Percentiles rank a stretch among this genome's conserved stretches.
Conservation (phyloP, 768 basidiomycete species). For the Trametes cubensis region DNA sequence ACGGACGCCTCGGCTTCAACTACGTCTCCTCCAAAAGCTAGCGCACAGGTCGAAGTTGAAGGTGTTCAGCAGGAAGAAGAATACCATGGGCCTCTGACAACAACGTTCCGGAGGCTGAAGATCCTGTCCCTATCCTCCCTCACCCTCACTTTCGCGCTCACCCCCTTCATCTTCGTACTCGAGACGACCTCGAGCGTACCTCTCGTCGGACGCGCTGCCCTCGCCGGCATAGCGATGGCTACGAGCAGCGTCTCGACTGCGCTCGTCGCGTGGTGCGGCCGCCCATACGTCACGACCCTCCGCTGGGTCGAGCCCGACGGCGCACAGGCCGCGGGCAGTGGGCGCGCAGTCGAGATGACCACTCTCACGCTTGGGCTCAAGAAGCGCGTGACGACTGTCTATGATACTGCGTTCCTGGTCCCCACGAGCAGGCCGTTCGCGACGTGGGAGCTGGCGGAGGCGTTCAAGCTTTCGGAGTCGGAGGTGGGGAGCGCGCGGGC, state of each 20-base stretch:
- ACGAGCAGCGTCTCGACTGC: constrained; percentile 77
- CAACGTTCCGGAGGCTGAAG: constrained; percentile 78
- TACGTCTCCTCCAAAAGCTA: neutral
- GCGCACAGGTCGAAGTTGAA: neutral
- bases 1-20: neutral
- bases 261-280: constrained; percentile 71
- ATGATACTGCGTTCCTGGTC: constrained; percentile 72
- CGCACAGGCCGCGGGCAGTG: constrained; percentile 14
- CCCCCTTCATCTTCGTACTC: constrained; percentile 81
- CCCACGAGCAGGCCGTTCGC: constrained; percentile 72
- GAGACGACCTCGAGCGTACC: constrained; percentile 70
- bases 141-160: constrained; percentile 62
- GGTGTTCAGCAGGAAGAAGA: constrained; percentile 30
- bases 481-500: constrained; percentile 41
- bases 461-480: constrained; percentile 47
- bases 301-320: constrained; percentile 50
- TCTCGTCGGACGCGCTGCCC: constrained; percentile 61
- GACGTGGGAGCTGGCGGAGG: constrained; percentile 74
- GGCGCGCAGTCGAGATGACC: constrained; percentile 60
- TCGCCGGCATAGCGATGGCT: constrained; percentile 70
- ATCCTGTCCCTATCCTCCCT: constrained; percentile 83
- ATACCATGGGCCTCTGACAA: constrained; percentile 74
- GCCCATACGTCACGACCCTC: constrained; percentile 72
- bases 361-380: constrained; percentile 64
- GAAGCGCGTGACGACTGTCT: constrained; percentile 68